A percentile compares a stretch with the other conserved stretches of the same genome.
phyloP scores from a whole-genome alignment of 257 asterid species.

The Fraxinus cuspidata region DNA sequence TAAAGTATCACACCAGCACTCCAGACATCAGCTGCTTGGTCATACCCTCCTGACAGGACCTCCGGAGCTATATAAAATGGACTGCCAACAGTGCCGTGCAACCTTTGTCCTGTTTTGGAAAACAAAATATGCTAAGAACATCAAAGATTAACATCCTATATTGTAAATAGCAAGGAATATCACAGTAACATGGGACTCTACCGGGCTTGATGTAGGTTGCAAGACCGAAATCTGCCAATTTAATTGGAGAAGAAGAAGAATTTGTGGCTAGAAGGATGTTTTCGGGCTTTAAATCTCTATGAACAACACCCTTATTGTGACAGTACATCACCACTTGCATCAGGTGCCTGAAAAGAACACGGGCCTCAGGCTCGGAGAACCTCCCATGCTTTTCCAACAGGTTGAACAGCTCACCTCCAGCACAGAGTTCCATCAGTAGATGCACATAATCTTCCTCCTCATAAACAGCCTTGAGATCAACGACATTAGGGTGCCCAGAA shows the following conservation, averaged over 20 bases:
- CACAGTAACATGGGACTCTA: conserved; percentile 15
- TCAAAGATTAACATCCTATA: neutral
- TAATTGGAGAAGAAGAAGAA: conserved; percentile 68
- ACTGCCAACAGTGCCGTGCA: conserved; percentile 80
- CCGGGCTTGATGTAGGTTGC: conserved; percentile 72
- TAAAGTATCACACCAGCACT: conserved; percentile 83
- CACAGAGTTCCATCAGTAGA: conserved; percentile 88
- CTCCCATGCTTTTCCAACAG: conserved; percentile 78
- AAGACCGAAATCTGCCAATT: conserved; percentile 83
- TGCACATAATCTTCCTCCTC: conserved; percentile 82
- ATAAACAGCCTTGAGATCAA: conserved; percentile 71
- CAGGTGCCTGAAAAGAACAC: conserved; percentile 56
- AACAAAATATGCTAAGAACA: neutral
- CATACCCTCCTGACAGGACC: conserved; percentile 71
- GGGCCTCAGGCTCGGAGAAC: conserved; percentile 66
- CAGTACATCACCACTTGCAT: conserved; percentile 73
- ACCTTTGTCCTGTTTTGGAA: conserved; percentile 54
- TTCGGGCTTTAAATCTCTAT: conserved; percentile 82
- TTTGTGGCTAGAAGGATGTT: conserved; percentile 71
- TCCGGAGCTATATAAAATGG: conserved; percentile 91
- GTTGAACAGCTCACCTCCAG: conserved; percentile 84
- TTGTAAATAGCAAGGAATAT: neutral
- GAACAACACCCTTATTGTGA: conserved; percentile 76
- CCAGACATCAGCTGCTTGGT: conserved; percentile 85
- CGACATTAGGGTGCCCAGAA: conserved; percentile 80